phyloP scores from a whole-genome alignment of 2,329 filamentous ascomycete species.

The Colletotrichum siamense region DNA sequence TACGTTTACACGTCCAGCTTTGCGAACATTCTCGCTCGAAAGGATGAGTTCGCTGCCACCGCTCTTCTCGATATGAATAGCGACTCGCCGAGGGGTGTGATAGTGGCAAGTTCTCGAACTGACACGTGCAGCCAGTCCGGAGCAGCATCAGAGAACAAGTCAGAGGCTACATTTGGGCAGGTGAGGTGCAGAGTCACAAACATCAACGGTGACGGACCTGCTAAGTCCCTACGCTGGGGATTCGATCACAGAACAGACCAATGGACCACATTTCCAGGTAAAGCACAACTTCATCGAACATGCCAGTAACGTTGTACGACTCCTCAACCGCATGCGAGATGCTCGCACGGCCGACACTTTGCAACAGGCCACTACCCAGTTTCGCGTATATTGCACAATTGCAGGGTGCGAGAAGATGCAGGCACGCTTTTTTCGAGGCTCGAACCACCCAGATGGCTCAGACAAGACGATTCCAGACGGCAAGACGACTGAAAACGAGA shows the following conservation, averaged over 20 bases:
- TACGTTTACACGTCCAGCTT: not conserved
- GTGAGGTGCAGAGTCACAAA: not conserved
- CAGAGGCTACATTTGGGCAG: not conserved
- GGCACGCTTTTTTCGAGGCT: not conserved
- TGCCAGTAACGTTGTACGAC: not conserved
- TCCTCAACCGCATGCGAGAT: not conserved
- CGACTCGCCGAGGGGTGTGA: not conserved
- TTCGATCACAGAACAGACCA: not conserved
- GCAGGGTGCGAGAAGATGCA: not conserved
- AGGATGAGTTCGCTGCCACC: not conserved
- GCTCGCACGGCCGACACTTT: not conserved
- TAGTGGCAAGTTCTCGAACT: not conserved
- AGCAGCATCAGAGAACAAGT: too few relatives aligned
- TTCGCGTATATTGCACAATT: not conserved
- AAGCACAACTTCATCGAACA: not conserved
- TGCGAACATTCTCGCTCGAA: not conserved
- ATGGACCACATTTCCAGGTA: not conserved
- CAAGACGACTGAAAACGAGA: not conserved
- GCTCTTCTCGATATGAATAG: not conserved
- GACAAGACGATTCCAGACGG: not conserved
- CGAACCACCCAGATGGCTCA: not conserved
- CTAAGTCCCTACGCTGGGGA: too few relatives aligned
- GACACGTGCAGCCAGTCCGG: too few relatives aligned
- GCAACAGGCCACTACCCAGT: not conserved
- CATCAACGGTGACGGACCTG: too few relatives aligned